phyloP scores from a whole-genome alignment of 75 land plant species.

The Sequoia sempervirens region DNA sequence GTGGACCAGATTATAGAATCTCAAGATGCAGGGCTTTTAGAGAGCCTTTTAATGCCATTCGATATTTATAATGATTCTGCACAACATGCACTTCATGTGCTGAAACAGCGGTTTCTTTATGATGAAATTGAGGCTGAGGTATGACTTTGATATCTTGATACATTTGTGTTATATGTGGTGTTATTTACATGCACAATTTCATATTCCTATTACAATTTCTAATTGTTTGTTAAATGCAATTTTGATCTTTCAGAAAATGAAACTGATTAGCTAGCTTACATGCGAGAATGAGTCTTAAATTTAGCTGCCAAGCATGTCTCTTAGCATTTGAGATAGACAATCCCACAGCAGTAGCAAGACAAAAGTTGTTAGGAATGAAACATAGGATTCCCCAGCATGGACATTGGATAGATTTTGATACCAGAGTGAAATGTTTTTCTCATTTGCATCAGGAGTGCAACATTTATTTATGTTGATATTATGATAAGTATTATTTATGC shows the following conservation, averaged over 20 bases:
- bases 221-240: not conserved
- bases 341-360: not conserved
- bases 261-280: not conserved
- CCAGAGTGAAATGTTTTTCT: not conserved
- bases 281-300: not conserved
- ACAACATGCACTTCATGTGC: slow-evolving; percentile 76
- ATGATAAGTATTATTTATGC: not conserved
- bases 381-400: not conserved
- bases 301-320: not conserved
- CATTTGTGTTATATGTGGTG: slow-evolving; percentile 3
- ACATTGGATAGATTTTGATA: slow-evolving; percentile 1
- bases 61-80: slow-evolving; percentile 98
- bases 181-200: not conserved
- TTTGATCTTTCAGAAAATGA: not conserved
- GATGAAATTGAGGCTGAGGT: slow-evolving; percentile 99
- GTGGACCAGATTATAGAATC: slow-evolving; percentile 88
- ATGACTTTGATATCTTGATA: slow-evolving; percentile 14
- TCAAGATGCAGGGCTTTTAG: slow-evolving; percentile 83
- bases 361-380: not conserved
- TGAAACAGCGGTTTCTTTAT: slow-evolving; percentile 96
- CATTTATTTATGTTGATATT: slow-evolving; percentile 1
- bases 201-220: not conserved
- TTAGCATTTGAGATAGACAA: not conserved
- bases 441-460: not conserved
- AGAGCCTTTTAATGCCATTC: slow-evolving; percentile 89